Evolutionary conservation across 2,329 filamentous ascomycete species (phyloP).

Genomic region (Xenoacremonium recifei): DNA sequence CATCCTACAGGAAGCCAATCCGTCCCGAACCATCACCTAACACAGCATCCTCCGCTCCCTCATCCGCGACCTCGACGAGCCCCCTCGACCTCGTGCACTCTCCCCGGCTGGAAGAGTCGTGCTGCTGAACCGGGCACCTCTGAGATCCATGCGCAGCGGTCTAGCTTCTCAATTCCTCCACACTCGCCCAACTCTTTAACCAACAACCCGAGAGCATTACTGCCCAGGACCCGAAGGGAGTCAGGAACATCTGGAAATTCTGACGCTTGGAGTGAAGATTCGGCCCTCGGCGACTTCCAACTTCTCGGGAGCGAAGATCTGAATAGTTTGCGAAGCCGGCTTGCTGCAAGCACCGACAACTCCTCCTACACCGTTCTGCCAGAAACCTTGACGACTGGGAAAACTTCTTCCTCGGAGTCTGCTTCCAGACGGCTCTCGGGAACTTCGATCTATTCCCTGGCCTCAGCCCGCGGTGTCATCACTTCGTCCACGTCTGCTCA

Average conservation of each 20-base stretch:
- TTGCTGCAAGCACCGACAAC: constrained; percentile 28
- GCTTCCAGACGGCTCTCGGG: constrained; percentile 68
- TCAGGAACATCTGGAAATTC: constrained; percentile 40
- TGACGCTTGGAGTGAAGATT: constrained; percentile 40
- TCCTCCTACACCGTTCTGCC: constrained; percentile 38
- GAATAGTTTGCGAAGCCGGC: constrained; percentile 45
- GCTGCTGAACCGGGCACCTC: constrained; percentile 60
- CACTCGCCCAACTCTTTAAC: constrained; percentile 42
- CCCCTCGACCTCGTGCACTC: constrained; percentile 30
- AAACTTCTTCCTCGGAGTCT: constrained; percentile 48
- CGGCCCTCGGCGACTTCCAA: constrained; percentile 35
- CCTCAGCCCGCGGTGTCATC: constrained; percentile 54
- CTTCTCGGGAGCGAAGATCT: constrained; percentile 47
- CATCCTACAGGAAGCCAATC: too few species aligned
- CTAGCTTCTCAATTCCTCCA: constrained; percentile 62
- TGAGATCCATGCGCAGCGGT: constrained; percentile 55
- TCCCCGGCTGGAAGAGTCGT: constrained; percentile 52
- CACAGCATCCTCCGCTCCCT: constrained; percentile 5
- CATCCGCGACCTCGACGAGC: constrained; percentile 17
- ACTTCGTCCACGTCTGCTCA: constrained; percentile 51
- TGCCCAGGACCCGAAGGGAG: constrained; percentile 41
- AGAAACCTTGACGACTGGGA: constrained; percentile 46
- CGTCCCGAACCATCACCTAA: neutral
- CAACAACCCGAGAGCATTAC: constrained; percentile 37
- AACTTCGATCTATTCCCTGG: constrained; percentile 70